Conservation (phyloP, 2,329 filamentous ascomycete species). For the Monilinia laxa region DNA sequence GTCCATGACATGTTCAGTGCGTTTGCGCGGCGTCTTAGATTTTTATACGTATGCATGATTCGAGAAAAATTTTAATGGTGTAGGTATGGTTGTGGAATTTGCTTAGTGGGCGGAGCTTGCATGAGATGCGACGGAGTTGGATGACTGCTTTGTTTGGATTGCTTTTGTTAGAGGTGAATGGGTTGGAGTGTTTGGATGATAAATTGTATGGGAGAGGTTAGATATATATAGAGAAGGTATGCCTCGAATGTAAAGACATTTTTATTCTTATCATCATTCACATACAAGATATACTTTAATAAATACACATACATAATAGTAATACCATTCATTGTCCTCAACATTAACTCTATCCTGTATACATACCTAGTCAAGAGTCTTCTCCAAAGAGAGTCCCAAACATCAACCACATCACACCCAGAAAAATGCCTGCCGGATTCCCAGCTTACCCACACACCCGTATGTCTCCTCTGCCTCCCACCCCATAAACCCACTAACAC, state of each 20-base stretch:
- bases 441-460: slow-evolving; percentile 26
- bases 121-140: background rate
- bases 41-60: background rate
- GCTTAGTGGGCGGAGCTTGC: slow-evolving; percentile 1
- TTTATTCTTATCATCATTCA: background rate
- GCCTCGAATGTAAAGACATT: background rate
- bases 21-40: background rate
- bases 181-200: background rate
- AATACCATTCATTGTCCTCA: background rate
- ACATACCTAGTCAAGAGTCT: background rate
- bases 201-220: background rate
- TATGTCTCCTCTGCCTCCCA: background rate
- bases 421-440: slow-evolving; percentile 18
- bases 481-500: slow-evolving; percentile 14
- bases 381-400: background rate
- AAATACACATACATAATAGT: background rate
- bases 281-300: background rate
- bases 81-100: background rate
- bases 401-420: background rate
- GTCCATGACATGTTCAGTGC: background rate
- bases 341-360: background rate
- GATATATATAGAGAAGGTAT: slow-evolving; percentile 13
- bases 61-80: background rate
- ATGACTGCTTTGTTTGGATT: slow-evolving; percentile 1
- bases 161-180: background rate